A percentile compares a stretch with the other conserved stretches of the same genome.
Evolutionary conservation across 495 filamentous ascomycete genomes (phyloP).

Genomic region (Mytilinidion resinicola): DNA sequence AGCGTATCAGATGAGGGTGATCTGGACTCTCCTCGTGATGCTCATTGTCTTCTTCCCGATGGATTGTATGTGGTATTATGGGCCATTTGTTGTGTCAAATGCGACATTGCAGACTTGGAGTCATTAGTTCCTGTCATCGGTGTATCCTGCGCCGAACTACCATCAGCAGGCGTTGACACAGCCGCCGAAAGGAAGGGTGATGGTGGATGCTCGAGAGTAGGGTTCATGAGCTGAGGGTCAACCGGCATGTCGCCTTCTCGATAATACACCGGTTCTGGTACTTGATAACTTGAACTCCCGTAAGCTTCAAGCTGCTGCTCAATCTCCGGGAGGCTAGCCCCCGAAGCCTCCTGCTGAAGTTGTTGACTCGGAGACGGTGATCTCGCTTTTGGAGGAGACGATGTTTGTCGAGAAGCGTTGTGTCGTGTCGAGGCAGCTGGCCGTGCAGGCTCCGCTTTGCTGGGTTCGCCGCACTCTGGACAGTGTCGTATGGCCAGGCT

Average conservation of each 20-base stretch:
- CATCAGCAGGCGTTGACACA: not conserved
- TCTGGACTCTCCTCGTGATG: no score
- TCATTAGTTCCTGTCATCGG: not conserved
- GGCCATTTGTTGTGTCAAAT: no score
- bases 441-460: constrained; percentile 8
- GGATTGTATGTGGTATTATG: no score
- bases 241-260: not conserved
- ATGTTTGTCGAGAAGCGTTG: not conserved
- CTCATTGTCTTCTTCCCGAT: no score
- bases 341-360: not conserved
- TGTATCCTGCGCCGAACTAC: not conserved
- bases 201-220: not conserved
- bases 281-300: not conserved
- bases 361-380: constrained; percentile 1
- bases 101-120: not conserved
- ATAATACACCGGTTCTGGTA: not conserved
- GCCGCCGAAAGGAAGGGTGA: constrained; percentile 1
- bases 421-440: not conserved
- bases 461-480: constrained; percentile 60
- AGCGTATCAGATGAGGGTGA: no score
- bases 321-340: not conserved
- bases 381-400: not conserved
- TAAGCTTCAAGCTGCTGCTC: not conserved
- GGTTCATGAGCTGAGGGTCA: not conserved
- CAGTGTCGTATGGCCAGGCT: constrained; percentile 91